Conservation (phyloP, 495 filamentous ascomycete genomes). For the Aspergillus diversus region DNA sequence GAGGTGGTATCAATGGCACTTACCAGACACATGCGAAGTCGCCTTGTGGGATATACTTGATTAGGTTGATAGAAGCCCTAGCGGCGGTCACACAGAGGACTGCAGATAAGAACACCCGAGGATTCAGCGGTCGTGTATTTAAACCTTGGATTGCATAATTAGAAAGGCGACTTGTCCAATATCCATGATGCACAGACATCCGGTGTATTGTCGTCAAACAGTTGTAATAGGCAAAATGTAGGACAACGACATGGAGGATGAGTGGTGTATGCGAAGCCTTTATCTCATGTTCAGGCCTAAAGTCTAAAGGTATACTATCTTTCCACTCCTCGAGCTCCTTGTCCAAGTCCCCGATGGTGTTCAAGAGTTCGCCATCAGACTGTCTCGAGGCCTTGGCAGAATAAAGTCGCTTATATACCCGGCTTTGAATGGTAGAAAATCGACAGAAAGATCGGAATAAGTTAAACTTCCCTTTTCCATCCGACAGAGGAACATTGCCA, state of each 20-base stretch:
- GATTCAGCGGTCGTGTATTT: conserved; percentile 88
- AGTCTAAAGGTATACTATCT: conserved; percentile 89
- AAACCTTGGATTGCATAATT: conserved; percentile 94
- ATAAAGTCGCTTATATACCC: conserved; percentile 92
- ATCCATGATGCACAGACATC: conserved; percentile 97
- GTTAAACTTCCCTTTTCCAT: conserved; percentile 92
- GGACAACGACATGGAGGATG: conserved; percentile 86
- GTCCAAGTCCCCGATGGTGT: conserved; percentile 95
- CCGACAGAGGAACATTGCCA: conserved; percentile 86
- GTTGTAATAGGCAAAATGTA: conserved; percentile 98
- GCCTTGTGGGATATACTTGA: conserved; percentile 94
- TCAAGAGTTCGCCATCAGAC: conserved; percentile 89
- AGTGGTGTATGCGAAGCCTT: conserved; percentile 86
- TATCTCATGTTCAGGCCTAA: conserved; percentile 93
- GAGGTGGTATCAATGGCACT: conserved; percentile 33
- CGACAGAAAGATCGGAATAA: conserved; percentile 89
- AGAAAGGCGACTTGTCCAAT: conserved; percentile 94
- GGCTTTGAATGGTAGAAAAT: conserved; percentile 88
- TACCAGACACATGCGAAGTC: conserved; percentile 96
- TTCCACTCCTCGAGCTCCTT: conserved; percentile 95
- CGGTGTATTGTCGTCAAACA: conserved; percentile 96
- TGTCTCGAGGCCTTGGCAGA: conserved; percentile 90
- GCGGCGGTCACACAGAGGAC: conserved; percentile 90
- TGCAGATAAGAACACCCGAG: conserved; percentile 91
- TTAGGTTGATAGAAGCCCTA: conserved; percentile 86